Evolutionary conservation across 495 filamentous ascomycete species (phyloP).

Genomic region (Penicillium paxilli): DNA sequence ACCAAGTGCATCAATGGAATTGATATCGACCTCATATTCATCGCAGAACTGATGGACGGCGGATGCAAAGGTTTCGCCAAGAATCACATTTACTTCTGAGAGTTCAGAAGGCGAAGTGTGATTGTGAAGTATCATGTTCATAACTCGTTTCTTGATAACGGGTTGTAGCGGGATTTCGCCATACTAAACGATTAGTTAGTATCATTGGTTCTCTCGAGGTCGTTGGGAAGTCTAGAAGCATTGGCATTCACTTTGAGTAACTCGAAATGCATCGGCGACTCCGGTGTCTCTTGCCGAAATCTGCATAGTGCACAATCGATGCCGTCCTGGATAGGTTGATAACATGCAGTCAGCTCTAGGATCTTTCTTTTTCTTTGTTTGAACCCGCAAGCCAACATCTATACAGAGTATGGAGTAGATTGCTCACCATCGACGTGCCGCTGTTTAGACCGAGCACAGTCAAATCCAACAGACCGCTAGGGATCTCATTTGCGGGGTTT

Average conservation of each 20-base stretch:
- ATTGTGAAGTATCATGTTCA: slow-evolving; percentile 56
- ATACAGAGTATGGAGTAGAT: not conserved
- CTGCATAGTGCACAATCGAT: slow-evolving; percentile 54
- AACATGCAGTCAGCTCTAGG: not conserved
- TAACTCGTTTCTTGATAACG: slow-evolving; percentile 55
- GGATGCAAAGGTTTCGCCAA: slow-evolving; percentile 52
- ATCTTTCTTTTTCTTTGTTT: not conserved
- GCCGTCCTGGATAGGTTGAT: slow-evolving; percentile 33
- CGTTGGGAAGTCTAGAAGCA: no score
- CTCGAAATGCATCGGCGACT: slow-evolving; percentile 50
- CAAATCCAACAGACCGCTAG: slow-evolving; percentile 26
- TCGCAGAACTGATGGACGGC: slow-evolving; percentile 49
- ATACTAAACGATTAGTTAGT: slow-evolving; percentile 21
- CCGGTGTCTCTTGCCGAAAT: slow-evolving; percentile 50
- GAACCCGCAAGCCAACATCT: no score
- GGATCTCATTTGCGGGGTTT: not conserved
- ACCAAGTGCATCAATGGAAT: slow-evolving; percentile 53
- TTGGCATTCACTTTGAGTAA: slow-evolving; percentile 37
- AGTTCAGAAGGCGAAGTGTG: slow-evolving; percentile 51
- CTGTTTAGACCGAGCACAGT: slow-evolving; percentile 54
- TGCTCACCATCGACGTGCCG: slow-evolving; percentile 39
- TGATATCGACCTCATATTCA: slow-evolving; percentile 43
- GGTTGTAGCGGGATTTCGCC: slow-evolving; percentile 48
- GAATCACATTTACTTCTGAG: slow-evolving; percentile 53
- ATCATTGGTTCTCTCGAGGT: slow-evolving; percentile 36